Percentiles rank a stretch among this genome's conserved stretches.
These are phyloP conservation scores for Phytophthora sp. DNA, from an alignment of 352 stramenopile genomes.

Conservation along the genomic window DNA sequence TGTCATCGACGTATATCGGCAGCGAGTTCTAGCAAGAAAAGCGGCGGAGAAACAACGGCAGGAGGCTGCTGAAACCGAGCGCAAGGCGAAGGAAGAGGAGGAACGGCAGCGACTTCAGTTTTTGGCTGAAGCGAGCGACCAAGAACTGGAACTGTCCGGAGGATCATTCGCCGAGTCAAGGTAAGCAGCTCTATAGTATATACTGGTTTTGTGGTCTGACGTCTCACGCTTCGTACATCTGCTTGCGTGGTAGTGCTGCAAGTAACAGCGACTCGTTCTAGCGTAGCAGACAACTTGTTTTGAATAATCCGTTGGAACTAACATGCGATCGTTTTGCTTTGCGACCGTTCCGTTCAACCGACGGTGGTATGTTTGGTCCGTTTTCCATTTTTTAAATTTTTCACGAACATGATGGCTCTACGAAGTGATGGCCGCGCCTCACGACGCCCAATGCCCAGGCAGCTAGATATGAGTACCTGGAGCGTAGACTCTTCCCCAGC, in stretches of 20 bases:
- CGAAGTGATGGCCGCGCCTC: constrained; percentile 32
- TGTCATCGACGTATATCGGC: constrained; percentile 66
- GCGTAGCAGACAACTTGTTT: constrained; percentile 1
- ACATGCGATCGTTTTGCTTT: constrained; percentile 22
- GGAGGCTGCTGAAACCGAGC: constrained; percentile 42
- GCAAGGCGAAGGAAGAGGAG: constrained; percentile 48
- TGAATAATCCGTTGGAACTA: constrained; percentile 18
- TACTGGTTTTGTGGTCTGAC: no score
- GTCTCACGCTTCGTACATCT: no score
- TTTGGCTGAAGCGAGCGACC: constrained; percentile 29
- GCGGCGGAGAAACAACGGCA: constrained; percentile 67
- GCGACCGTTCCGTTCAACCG: constrained; percentile 22
- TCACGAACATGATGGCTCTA: constrained; percentile 22
- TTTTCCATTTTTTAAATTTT: constrained; percentile 24
- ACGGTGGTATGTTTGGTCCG: constrained; percentile 4
- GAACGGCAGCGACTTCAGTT: constrained; percentile 15
- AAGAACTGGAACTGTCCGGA: constrained; percentile 58
- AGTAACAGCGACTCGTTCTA: constrained; percentile 70
- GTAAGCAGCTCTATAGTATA: no score
- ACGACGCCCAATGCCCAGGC: constrained; percentile 50
- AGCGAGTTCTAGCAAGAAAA: constrained; percentile 67
- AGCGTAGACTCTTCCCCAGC: constrained; percentile 21
- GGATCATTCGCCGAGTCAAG: constrained; percentile 76
- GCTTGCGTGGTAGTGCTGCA: constrained; percentile 50
- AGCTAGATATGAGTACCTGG: constrained; percentile 57